These are phyloP conservation scores for Leucocoprinus birnbaumii DNA, from an alignment of 768 basidiomycete species.

Conservation along the genomic window DNA sequence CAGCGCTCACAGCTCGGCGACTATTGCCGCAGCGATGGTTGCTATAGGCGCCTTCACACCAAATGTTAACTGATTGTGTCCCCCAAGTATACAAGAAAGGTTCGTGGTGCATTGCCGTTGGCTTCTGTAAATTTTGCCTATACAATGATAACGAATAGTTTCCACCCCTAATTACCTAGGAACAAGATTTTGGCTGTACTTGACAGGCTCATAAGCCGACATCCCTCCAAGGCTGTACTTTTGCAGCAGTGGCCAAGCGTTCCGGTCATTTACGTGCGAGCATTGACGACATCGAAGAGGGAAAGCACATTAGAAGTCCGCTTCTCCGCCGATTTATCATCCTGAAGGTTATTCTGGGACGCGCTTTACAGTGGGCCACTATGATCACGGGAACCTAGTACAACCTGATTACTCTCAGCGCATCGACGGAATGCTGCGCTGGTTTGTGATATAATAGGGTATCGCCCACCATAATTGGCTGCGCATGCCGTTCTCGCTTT, in stretches of 20 bases:
- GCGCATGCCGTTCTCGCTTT: neutral
- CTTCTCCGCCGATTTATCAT: neutral
- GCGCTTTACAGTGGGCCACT: neutral
- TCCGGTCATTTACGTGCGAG: neutral
- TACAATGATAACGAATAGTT: neutral
- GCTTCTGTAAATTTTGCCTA: neutral
- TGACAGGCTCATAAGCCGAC: neutral
- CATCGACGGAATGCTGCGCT: neutral
- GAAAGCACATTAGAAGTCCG: neutral
- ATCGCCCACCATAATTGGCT: neutral
- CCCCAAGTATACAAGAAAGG: neutral
- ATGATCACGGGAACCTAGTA: conserved; percentile 2
- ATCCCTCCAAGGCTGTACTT: neutral
- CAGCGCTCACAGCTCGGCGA: neutral
- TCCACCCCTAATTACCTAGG: neutral
- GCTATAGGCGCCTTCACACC: neutral
- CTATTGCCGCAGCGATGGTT: neutral
- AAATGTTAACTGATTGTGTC: neutral
- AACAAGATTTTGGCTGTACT: neutral
- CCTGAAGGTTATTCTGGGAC: neutral
- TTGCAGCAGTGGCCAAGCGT: neutral
- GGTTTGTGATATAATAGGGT: neutral
- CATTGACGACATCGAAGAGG: neutral
- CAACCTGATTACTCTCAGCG: neutral
- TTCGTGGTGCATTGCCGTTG: neutral